Evolutionary conservation across 208 protist genomes (phyloP).

Genomic region (Leishmania amazonensis): DNA sequence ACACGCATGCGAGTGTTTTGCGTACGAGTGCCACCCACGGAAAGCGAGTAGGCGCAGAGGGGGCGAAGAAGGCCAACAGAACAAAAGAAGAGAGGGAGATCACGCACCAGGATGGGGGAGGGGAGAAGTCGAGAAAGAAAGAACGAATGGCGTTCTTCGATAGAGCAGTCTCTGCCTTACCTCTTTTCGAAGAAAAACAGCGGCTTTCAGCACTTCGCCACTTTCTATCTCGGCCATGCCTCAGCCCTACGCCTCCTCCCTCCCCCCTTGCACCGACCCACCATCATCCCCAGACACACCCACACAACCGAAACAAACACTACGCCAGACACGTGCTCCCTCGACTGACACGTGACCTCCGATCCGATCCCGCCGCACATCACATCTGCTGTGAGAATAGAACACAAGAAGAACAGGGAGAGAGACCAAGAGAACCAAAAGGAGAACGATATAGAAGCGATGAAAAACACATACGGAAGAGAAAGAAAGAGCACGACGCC

Average conservation of each 20-base stretch:
- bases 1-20: neutral
- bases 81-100: neutral
- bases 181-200: neutral
- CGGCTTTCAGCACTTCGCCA: neutral
- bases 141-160: neutral
- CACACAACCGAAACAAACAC: neutral
- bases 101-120: neutral
- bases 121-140: neutral
- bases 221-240: neutral
- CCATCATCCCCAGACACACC: neutral
- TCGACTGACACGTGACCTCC: neutral
- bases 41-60: neutral
- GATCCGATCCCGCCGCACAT: neutral
- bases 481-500: neutral
- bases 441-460: neutral
- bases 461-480: neutral
- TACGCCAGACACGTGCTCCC: neutral
- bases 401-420: neutral
- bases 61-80: neutral
- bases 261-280: neutral
- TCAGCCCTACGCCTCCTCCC: neutral
- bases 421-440: neutral
- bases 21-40: neutral
- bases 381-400: neutral
- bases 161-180: neutral